Percentiles rank a stretch among this genome's conserved stretches.
Conservation (phyloP, 257 asterid species). For the Euphrasia confusa region DNA sequence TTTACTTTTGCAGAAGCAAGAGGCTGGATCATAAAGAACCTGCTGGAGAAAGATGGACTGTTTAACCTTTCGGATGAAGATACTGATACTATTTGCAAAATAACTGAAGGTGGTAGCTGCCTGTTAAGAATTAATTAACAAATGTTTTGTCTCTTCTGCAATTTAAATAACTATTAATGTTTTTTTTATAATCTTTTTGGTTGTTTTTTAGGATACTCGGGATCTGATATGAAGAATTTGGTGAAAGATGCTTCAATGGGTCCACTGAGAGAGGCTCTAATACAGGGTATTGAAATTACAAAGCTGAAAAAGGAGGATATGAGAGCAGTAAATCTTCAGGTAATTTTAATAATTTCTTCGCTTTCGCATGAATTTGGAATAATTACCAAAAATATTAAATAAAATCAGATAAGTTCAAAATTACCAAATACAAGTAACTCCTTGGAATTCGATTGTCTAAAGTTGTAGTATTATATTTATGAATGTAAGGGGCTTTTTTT, state of each 20-base stretch:
- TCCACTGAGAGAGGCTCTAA: slow-evolving; percentile 87
- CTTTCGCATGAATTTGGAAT: not conserved
- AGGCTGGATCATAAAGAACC: slow-evolving; percentile 82
- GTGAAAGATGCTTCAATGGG: slow-evolving; percentile 99
- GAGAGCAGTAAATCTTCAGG: slow-evolving; percentile 81
- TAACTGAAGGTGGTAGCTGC: slow-evolving; percentile 84
- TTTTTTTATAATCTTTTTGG: not conserved
- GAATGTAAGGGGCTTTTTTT: not conserved
- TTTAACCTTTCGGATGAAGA: slow-evolving; percentile 74
- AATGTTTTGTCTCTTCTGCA: slow-evolving; percentile 1
- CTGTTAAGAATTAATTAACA: slow-evolving; percentile 17
- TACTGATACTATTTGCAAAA: slow-evolving; percentile 57
- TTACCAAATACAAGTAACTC: not conserved
- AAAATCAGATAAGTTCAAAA: not conserved
- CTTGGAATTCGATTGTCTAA: not conserved
- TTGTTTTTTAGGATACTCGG: slow-evolving; percentile 75
- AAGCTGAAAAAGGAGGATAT: slow-evolving; percentile 88
- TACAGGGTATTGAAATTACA: slow-evolving; percentile 71
- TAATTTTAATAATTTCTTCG: slow-evolving; percentile 24
- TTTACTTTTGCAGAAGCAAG: slow-evolving; percentile 69
- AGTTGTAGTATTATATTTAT: too few relatives aligned
- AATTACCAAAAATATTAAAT: not conserved
- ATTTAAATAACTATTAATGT: slow-evolving; percentile 11
- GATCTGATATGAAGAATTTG: slow-evolving; percentile 96
- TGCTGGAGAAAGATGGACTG: slow-evolving; percentile 83